Base-by-base conservation (phyloP, 768 basidiomycete genomes). In the Rhodosporidiobolus odoratus region DNA sequence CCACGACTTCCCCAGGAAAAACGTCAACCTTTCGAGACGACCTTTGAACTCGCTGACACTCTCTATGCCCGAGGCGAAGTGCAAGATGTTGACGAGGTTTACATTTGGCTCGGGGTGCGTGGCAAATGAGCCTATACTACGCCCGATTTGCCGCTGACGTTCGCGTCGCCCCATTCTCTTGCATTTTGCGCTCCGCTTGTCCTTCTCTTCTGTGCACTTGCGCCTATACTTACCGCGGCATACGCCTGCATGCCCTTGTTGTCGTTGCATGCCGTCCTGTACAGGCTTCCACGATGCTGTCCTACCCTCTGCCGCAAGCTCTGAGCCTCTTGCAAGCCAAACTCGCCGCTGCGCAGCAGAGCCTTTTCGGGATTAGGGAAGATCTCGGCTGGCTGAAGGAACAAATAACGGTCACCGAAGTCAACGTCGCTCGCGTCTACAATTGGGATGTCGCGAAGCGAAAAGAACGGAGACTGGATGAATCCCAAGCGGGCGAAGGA, bases 271-370 rank as follows among this genome's bases (percentile, higher is more conserved):
- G 2, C 27, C 25, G 6, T 21, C 5, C 50, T 43, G 35, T 21
- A 16, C 73, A 98, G 95, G 96, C 96, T 12, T 97, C 97, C 73
- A 92, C 94, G 3, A 97, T 98, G 95, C 83, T 99, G 3, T 90
- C 92, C 1, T 99, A 99, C 82, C 89, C 89, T 71, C 81, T 95
- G 34, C 84, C 86, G 1, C 86, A 85, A 23, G 96, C 96, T 3
- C 84, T 89, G 65, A 79, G 83, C 2, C 84, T 98, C 13, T 82
- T 99, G 0, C 80, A 84, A 65, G 84, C 85, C 34, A 97, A 97
- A 80, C 85, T 94, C 37, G 80, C 82, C 0, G 83, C 84, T 0
- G 94, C 94, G 0, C 85, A 90, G 77, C 81, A 80, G 19, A 85
- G 83, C 65, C 80, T 95, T 60, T 77, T 82, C 35, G 87, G 87